Conservation (phyloP, 768 basidiomycete species). For the Xerocomus brunneocitrinus region DNA sequence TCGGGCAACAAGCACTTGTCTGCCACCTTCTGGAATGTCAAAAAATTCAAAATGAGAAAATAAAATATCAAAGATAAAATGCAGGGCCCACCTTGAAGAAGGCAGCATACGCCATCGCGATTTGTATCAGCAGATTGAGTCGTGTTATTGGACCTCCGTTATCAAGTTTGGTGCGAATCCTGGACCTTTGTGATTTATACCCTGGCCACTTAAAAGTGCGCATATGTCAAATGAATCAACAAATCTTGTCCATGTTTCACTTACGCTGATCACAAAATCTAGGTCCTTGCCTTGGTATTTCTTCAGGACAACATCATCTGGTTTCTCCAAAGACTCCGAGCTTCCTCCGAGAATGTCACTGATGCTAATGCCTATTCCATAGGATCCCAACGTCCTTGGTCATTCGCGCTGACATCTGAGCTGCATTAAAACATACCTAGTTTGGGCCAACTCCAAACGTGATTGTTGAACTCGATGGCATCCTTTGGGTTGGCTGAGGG, state of each 20-base stretch:
- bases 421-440: not conserved
- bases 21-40: not conserved
- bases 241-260: not conserved
- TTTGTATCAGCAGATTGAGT: not conserved
- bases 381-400: not conserved
- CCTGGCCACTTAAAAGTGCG: not conserved
- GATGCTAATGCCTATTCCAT: not conserved
- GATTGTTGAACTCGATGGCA: conserved; percentile 1
- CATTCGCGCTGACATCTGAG: not conserved
- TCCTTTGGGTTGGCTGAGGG: not conserved
- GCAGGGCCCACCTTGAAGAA: not conserved
- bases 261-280: not conserved
- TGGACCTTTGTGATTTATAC: not conserved
- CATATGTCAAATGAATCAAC: not conserved
- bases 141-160: not conserved
- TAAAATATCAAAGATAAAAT: not conserved
- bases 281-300: not conserved
- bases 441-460: not conserved
- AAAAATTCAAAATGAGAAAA: not conserved
- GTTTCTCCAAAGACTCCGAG: not conserved
- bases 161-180: not conserved
- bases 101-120: not conserved
- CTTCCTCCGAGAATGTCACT: not conserved
- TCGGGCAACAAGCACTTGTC: not conserved
- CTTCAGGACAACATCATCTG: not conserved